A percentile compares a stretch with the other conserved stretches of the same genome.
Evolutionary conservation across 345 rosid species (phyloP).

Genomic region (Boechera stricta): DNA sequence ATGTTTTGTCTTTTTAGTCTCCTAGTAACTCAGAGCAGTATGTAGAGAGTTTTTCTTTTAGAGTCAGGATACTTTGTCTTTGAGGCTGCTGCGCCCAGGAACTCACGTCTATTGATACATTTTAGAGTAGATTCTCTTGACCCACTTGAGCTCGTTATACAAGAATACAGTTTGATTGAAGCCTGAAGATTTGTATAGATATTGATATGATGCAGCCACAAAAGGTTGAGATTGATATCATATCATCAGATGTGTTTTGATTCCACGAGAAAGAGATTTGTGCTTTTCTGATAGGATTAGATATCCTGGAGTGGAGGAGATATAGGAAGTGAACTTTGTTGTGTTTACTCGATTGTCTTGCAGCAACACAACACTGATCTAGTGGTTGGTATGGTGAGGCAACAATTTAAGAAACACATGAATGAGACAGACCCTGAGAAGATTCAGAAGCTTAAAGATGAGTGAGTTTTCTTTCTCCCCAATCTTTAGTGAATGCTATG

Average conservation of each 20-base stretch:
- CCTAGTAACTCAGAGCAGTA: background rate
- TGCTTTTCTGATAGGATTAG: background rate
- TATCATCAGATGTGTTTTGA: conserved; percentile 14
- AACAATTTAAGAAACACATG: conserved; percentile 81
- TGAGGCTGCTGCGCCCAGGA: background rate
- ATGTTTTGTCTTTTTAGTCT: background rate
- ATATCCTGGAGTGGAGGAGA: background rate
- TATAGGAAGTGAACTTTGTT: background rate
- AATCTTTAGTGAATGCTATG: conserved; percentile 9
- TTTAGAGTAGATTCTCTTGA: conserved; percentile 1
- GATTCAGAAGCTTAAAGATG: conserved; percentile 89
- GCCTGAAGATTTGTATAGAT: conserved; percentile 13
- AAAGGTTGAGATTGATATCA: background rate
- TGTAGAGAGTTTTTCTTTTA: background rate
- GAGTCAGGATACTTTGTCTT: background rate
- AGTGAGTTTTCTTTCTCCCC: conserved; percentile 56
- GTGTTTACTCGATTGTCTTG: conserved; percentile 34
- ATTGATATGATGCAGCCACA: conserved; percentile 2
- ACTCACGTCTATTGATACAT: background rate
- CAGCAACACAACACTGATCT: conserved; percentile 91
- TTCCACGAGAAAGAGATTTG: conserved; percentile 9
- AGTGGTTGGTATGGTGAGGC: conserved; percentile 82
- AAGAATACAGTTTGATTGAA: background rate
- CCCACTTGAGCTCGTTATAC: background rate
- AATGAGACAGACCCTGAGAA: conserved; percentile 88